Conservation (phyloP, 768 basidiomycete genomes). For the Xerocomellus amylosporus region DNA sequence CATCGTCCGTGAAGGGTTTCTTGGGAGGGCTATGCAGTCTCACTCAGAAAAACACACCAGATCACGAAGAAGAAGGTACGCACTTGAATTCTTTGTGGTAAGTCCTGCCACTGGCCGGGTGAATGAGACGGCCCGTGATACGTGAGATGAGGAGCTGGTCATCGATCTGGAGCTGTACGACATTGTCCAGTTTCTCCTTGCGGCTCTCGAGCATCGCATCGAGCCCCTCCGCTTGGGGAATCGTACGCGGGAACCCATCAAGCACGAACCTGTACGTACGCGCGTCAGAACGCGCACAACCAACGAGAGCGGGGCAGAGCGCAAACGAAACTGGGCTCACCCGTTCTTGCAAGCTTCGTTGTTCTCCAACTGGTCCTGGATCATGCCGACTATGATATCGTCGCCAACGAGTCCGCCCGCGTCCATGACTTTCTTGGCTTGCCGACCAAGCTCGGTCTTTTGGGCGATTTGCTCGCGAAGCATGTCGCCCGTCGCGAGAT, state of each 20-base stretch:
- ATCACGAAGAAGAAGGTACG: conserved; percentile 31
- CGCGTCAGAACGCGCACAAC: background rate
- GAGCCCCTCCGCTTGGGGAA: conserved; percentile 94
- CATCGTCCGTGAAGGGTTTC: conserved; percentile 90
- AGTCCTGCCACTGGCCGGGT: conserved; percentile 82
- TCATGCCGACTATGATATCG: conserved; percentile 97
- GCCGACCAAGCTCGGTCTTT: conserved; percentile 83
- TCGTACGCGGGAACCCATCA: conserved; percentile 98
- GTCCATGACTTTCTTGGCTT: conserved; percentile 98
- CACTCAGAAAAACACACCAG: conserved; percentile 11
- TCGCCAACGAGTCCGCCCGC: conserved; percentile 92
- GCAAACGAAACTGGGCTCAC: conserved; percentile 49
- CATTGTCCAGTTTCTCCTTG: conserved; percentile 89
- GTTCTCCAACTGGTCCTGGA: conserved; percentile 90
- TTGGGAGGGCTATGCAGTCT: conserved; percentile 78
- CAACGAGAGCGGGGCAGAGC: background rate
- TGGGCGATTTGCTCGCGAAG: conserved; percentile 87
- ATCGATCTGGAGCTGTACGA: conserved; percentile 87
- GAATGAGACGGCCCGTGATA: conserved; percentile 94
- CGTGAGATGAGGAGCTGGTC: conserved; percentile 96
- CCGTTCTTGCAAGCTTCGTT: conserved; percentile 94
- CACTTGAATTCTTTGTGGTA: conserved; percentile 97
- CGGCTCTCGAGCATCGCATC: conserved; percentile 82
- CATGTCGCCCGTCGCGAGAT: conserved; percentile 99
- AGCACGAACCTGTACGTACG: conserved; percentile 76